Conservation (phyloP, 2,329 filamentous ascomycete genomes). For the Cercospora zeae-maydis region DNA sequence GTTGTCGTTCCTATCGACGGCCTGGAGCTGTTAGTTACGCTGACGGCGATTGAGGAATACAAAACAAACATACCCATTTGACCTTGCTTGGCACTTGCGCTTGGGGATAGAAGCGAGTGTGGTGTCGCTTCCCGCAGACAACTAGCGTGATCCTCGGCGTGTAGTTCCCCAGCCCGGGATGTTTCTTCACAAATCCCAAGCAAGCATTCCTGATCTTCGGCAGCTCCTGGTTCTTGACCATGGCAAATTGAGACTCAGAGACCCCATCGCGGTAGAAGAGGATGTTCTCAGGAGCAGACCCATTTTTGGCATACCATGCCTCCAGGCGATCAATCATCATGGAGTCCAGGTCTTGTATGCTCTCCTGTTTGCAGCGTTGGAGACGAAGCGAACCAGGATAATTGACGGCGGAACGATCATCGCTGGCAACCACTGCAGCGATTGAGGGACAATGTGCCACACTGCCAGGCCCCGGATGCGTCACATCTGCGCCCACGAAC, state of each 20-base stretch:
- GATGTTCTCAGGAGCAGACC: constrained; percentile 20
- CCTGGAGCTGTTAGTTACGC: not conserved
- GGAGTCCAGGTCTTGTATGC: constrained; percentile 29
- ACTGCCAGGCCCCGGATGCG: constrained; percentile 35
- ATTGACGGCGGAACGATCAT: constrained; percentile 21
- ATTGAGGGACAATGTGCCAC: constrained; percentile 13
- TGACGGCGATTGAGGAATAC: not conserved
- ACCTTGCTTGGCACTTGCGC: constrained; percentile 48
- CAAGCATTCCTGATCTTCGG: constrained; percentile 1
- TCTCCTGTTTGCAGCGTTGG: constrained; percentile 33
- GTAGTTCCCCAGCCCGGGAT: not conserved
- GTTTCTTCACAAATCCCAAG: constrained; percentile 9
- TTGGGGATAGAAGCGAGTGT: constrained; percentile 40
- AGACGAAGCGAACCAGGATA: constrained; percentile 39
- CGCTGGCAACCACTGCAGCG: constrained; percentile 20
- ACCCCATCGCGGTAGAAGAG: constrained; percentile 41
- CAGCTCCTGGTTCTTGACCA: constrained; percentile 8
- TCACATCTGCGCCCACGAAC: constrained; percentile 43
- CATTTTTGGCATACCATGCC: constrained; percentile 16
- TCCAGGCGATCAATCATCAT: constrained; percentile 33
- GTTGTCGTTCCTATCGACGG: constrained; percentile 24
- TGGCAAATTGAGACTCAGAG: constrained; percentile 34
- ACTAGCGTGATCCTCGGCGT: constrained; percentile 25
- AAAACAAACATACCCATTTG: not conserved
- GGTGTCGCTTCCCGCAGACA: constrained; percentile 42